These are phyloP conservation scores for Vitis riparia DNA, from an alignment of 164 flowering plant species.

Conservation along the genomic window DNA sequence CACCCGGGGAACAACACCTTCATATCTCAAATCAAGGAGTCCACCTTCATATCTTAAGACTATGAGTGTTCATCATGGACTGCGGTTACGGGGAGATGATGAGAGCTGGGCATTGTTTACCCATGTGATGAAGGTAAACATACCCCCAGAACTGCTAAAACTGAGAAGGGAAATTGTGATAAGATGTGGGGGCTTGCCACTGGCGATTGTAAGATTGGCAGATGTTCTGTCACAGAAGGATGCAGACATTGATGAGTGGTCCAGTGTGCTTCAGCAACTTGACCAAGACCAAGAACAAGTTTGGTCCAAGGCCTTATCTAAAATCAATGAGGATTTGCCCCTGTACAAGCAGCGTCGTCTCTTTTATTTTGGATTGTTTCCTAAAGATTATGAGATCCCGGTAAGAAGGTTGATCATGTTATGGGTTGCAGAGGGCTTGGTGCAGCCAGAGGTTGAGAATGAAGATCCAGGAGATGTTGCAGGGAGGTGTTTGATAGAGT, in stretches of 20 bases:
- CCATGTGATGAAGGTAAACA: not conserved
- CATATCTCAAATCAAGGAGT: not conserved
- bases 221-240: not conserved
- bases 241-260: not conserved
- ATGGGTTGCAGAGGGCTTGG: slow-evolving; percentile 30
- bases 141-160: not conserved
- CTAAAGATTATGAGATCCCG: slow-evolving; percentile 1
- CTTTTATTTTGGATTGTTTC: not conserved
- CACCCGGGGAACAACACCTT: not conserved
- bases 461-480: slow-evolving; percentile 18
- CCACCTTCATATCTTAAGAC: too few relatives aligned
- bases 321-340: not conserved
- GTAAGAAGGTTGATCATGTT: slow-evolving; percentile 3
- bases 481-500: slow-evolving; percentile 17
- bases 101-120: slow-evolving; percentile 8
- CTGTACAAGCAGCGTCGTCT: not conserved
- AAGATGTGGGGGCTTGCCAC: not conserved
- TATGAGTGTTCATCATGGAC: not conserved
- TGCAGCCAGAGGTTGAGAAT: not conserved
- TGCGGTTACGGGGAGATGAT: slow-evolving; percentile 3
- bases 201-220: not conserved
- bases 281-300: not conserved
- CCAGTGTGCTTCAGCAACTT: not conserved
- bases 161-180: not conserved
- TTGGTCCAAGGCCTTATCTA: not conserved